Evolutionary conservation across 305 asterid genomes (phyloP).

Genomic region (Fraxinus albicans): DNA sequence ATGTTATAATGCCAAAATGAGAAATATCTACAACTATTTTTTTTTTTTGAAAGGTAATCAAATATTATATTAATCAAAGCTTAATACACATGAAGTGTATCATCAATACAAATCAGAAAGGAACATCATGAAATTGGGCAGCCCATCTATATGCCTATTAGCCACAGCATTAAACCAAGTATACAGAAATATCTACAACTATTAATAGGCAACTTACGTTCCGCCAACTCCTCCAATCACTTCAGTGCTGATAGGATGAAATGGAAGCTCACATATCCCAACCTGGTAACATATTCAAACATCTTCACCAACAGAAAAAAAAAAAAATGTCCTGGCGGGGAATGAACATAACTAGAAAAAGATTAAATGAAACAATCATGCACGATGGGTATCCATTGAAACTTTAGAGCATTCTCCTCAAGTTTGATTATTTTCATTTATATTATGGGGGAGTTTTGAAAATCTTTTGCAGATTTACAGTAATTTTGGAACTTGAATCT

Average conservation of each 20-base stretch:
- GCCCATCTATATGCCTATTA: too few relatives aligned
- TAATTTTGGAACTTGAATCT: background rate
- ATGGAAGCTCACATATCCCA: constrained; percentile 98
- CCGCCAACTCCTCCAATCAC: constrained; percentile 96
- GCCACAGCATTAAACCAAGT: too few relatives aligned
- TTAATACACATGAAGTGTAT: too few relatives aligned
- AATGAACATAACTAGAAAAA: background rate
- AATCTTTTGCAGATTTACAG: background rate
- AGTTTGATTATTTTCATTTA: background rate
- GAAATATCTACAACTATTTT: background rate
- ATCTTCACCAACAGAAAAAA: background rate
- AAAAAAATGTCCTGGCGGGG: background rate
- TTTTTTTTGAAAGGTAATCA: too few relatives aligned
- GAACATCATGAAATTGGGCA: too few relatives aligned
- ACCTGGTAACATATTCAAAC: constrained; percentile 48
- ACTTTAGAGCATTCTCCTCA: background rate
- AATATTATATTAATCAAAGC: too few relatives aligned
- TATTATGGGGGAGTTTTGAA: background rate
- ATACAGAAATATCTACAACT: too few relatives aligned
- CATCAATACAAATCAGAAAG: too few relatives aligned
- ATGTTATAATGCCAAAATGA: background rate
- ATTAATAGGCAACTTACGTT: constrained; percentile 63
- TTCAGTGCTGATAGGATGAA: constrained; percentile 95
- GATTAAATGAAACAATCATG: background rate
- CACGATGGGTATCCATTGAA: background rate